These are phyloP conservation scores for Teratosphaeria viscida DNA, from an alignment of 2,329 filamentous ascomycete species.

Conservation along the genomic window DNA sequence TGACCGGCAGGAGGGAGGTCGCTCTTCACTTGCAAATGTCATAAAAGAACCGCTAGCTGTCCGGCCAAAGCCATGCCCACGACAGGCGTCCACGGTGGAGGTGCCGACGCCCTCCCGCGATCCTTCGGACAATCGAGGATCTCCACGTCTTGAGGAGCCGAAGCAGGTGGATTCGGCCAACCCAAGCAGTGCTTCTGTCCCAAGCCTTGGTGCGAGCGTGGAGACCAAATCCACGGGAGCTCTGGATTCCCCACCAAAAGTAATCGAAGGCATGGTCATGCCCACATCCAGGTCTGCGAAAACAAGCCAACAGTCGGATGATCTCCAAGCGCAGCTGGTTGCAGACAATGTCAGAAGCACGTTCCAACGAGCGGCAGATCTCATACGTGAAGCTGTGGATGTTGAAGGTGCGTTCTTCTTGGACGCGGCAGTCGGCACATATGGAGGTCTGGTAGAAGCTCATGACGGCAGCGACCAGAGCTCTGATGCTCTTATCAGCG, in stretches of 20 bases:
- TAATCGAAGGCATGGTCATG: background rate
- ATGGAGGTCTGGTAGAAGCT: slow-evolving; percentile 13
- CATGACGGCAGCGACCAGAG: slow-evolving; percentile 2
- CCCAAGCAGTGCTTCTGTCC: background rate
- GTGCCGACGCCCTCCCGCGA: background rate
- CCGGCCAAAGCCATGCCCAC: background rate
- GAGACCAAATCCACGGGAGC: background rate
- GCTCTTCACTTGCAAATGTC: background rate
- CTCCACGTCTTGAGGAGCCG: background rate
- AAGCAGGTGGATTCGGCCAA: background rate
- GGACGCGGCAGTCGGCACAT: slow-evolving; percentile 23
- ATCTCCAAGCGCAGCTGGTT: slow-evolving; percentile 4
- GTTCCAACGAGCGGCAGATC: slow-evolving; percentile 38
- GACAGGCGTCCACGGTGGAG: background rate
- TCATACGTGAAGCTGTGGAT: slow-evolving; percentile 38
- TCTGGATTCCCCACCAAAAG: background rate
- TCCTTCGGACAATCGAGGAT: background rate
- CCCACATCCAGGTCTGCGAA: background rate
- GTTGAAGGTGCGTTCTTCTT: slow-evolving; percentile 40
- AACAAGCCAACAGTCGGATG: background rate
- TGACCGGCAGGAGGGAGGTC: background rate
- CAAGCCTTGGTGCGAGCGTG: background rate
- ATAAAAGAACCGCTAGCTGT: background rate
- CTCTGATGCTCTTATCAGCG: slow-evolving; percentile 5
- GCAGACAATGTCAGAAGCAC: slow-evolving; percentile 20